phyloP scores from a whole-genome alignment of 2,329 filamentous ascomycete genomes.

The Trichoderma sp. region DNA sequence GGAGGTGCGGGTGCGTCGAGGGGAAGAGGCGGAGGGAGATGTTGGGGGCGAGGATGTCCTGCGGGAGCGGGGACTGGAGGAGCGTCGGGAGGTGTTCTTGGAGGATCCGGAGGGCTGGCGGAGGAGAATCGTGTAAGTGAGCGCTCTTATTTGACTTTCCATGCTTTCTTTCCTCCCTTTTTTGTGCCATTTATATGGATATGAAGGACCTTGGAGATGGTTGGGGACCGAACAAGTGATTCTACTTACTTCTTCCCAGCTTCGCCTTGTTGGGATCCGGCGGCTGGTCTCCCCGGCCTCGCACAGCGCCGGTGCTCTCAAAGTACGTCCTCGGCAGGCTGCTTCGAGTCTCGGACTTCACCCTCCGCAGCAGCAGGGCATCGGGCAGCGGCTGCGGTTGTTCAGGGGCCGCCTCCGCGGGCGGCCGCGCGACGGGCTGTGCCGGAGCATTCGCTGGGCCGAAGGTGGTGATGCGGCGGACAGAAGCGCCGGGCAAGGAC shows the following conservation, averaged over 20 bases:
- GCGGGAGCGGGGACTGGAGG: slow-evolving; percentile 67
- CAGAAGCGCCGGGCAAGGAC: slow-evolving; percentile 32
- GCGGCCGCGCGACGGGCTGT: slow-evolving; percentile 33
- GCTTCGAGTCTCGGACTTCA: slow-evolving; percentile 14
- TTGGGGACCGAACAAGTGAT: not conserved
- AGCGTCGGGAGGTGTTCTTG: slow-evolving; percentile 69
- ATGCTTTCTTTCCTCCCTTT: not conserved
- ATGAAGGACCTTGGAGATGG: no score
- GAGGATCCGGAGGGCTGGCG: slow-evolving; percentile 62
- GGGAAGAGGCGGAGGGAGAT: slow-evolving; percentile 73
- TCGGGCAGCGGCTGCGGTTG: slow-evolving; percentile 9
- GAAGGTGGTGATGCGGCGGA: slow-evolving; percentile 38
- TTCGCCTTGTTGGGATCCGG: slow-evolving; percentile 63
- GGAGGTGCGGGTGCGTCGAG: slow-evolving; percentile 82
- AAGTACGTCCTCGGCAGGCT: slow-evolving; percentile 38
- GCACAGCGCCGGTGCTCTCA: slow-evolving; percentile 38
- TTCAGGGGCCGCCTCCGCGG: slow-evolving; percentile 1
- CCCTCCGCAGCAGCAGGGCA: slow-evolving; percentile 22
- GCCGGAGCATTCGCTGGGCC: slow-evolving; percentile 39
- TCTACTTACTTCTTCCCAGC: slow-evolving; percentile 61
- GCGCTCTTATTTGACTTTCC: not conserved
- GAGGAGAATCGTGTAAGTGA: slow-evolving; percentile 1
- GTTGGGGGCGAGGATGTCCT: slow-evolving; percentile 74
- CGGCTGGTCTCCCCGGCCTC: slow-evolving; percentile 40
- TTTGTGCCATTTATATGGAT: not conserved